phyloP scores from a whole-genome alignment of 176 grass and related monocot genomes.

The Aegilops speltoides region DNA sequence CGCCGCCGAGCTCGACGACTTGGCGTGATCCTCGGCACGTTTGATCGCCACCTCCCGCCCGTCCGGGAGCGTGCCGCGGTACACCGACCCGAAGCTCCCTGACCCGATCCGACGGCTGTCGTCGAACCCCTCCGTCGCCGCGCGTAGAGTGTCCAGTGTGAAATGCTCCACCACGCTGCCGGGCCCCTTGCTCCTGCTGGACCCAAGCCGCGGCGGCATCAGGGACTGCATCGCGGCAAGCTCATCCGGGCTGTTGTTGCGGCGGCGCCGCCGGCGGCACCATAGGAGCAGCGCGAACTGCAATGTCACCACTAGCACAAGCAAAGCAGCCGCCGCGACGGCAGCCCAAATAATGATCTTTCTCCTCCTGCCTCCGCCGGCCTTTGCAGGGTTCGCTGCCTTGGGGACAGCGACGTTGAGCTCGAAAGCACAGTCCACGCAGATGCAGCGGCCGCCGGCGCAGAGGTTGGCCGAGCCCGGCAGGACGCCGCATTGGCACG shows the following conservation, averaged over 20 bases:
- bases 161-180: constrained; percentile 59
- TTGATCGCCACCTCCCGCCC: constrained; percentile 79
- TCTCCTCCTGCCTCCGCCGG: background rate
- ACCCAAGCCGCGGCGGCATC: constrained; percentile 20
- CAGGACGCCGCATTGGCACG: constrained; percentile 63
- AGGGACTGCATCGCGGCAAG: background rate
- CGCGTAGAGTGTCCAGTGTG: constrained; percentile 43
- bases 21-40: constrained; percentile 47
- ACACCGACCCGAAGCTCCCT: constrained; percentile 92
- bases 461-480: constrained; percentile 69
- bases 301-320: constrained; percentile 32
- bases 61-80: constrained; percentile 59
- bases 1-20: constrained; percentile 43
- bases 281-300: constrained; percentile 17
- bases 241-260: background rate
- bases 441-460: constrained; percentile 34
- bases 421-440: constrained; percentile 56
- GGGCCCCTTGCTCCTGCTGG: constrained; percentile 42
- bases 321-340: constrained; percentile 7
- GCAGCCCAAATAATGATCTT: constrained; percentile 29
- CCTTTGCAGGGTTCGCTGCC: background rate
- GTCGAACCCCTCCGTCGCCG: constrained; percentile 62
- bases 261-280: constrained; percentile 19
- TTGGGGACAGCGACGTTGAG: constrained; percentile 20
- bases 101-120: constrained; percentile 63